Percentiles rank a stretch among this genome's conserved stretches.
Conservation (phyloP, 371 early-diverging fungal genomes). For the Mortierella sp. region DNA sequence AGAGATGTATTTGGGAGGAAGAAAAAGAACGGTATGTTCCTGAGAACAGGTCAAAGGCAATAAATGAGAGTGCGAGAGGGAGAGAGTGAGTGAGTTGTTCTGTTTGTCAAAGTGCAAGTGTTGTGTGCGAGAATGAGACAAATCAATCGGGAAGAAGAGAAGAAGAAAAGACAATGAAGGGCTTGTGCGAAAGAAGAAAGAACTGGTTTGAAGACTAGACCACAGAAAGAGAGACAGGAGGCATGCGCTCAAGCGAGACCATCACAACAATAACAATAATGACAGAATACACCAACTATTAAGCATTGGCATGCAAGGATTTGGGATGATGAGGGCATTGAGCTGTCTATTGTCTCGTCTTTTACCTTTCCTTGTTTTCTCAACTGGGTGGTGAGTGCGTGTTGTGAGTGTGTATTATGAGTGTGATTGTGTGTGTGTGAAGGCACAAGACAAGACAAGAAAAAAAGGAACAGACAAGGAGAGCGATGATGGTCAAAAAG, state of each 20-base stretch:
- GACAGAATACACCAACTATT: too few species aligned
- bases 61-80: slow-evolving; percentile 7
- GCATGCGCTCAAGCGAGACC: not conserved
- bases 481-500: too few species aligned
- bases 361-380: too few species aligned
- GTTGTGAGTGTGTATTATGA: too few species aligned
- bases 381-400: too few species aligned
- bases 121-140: slow-evolving; percentile 1
- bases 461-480: not conserved
- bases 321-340: too few species aligned
- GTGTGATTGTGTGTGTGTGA: too few species aligned
- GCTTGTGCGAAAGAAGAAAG: not conserved
- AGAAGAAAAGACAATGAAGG: not conserved
- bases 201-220: not conserved
- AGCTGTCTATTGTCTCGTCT: too few species aligned
- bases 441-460: not conserved
- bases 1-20: not conserved
- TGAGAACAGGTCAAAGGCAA: not conserved
- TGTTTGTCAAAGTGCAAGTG: too few species aligned
- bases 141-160: not conserved
- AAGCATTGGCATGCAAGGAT: too few species aligned
- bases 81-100: slow-evolving; percentile 1
- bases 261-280: too few species aligned
- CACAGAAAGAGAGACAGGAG: not conserved
- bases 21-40: not conserved